These are phyloP conservation scores for Aquilaria sinensis DNA, from an alignment of 345 rosid species.

Conservation along the genomic window DNA sequence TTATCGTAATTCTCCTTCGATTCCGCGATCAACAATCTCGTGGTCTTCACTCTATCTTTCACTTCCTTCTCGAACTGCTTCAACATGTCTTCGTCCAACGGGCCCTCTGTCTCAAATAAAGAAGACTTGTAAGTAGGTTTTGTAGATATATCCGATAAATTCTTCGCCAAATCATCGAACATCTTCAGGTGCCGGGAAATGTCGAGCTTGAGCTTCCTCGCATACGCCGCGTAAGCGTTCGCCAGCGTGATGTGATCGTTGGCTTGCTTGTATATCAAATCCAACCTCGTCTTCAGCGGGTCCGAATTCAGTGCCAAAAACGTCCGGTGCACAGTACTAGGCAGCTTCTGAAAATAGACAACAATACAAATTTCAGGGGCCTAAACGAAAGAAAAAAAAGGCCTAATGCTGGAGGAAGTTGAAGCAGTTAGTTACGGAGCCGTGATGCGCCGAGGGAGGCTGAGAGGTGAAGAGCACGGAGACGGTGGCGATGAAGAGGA, in stretches of 20 bases:
- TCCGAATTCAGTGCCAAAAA: constrained; percentile 72
- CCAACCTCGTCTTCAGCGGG: constrained; percentile 75
- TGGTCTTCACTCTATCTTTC: constrained; percentile 69
- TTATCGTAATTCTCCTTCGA: constrained; percentile 84
- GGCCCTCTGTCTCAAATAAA: constrained; percentile 36
- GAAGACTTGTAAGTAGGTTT: constrained; percentile 46
- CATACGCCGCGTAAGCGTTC: constrained; percentile 85
- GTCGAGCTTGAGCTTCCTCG: constrained; percentile 91
- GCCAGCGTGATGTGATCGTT: constrained; percentile 72
- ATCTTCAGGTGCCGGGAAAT: constrained; percentile 63
- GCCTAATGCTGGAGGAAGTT: background rate
- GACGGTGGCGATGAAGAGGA: constrained; percentile 74
- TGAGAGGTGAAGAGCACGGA: constrained; percentile 60
- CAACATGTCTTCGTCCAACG: constrained; percentile 68
- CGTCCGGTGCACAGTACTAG: constrained; percentile 47
- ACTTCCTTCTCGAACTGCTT: constrained; percentile 89
- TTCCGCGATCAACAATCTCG: constrained; percentile 67
- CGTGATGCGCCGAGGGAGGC: constrained; percentile 35
- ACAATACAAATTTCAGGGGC: constrained; percentile 1
- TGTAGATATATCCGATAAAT: constrained; percentile 49
- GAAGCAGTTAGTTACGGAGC: constrained; percentile 35
- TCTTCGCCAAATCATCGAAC: constrained; percentile 67
- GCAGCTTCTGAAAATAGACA: constrained; percentile 37
- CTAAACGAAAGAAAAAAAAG: background rate
- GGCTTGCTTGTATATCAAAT: constrained; percentile 85